Evolutionary conservation across 208 protist genomes (phyloP), one percentile per base, ranked within the genome.

Genomic region (Leishmania mexicana): DNA sequence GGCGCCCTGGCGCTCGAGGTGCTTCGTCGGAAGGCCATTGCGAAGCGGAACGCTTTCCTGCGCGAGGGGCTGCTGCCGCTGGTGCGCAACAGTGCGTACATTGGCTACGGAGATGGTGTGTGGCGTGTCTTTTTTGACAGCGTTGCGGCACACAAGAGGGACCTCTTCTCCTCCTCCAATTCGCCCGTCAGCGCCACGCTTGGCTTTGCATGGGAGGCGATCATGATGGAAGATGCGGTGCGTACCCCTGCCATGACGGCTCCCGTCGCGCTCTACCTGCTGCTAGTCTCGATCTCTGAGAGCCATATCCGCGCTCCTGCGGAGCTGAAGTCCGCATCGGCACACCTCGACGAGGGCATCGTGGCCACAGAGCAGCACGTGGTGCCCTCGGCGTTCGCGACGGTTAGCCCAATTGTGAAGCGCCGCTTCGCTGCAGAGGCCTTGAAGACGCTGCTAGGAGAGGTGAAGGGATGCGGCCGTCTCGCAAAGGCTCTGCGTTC

Each of bases 51-150:
- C 81, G 49, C 47, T 11, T 88, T 89, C 28, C 81, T 97, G 49
- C 74, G 87, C 70, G 87, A 90, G 28, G 81, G 81, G 28, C 81
- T 96, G 24, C 62, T 93, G 76, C 87, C 87, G 53, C 58, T 93
- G 64, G 83, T 92, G 42, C 68, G 53, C 19, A 89, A 94, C 67
- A 85, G 83, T 24, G 53, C 67, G 15, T 94, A 94, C 83, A 79
- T 95, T 21, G 88, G 90, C 64, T 87, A 88, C 81, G 94, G 91
- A 42, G 91, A 95, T 74, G 90, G 78, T 15, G 87, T 95, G 28
- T 96, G 93, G 93, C 88, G 85, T 45, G 80, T 92, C 42, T 94
- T 95, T 80, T 92, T 96, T 60, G 51, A 85, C 6, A 85, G 86
- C 28, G 91, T 95, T 21, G 77, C 89, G 73, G 35, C 86, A 28